Conservation (phyloP, 768 basidiomycete genomes). For the Russula virescens region DNA sequence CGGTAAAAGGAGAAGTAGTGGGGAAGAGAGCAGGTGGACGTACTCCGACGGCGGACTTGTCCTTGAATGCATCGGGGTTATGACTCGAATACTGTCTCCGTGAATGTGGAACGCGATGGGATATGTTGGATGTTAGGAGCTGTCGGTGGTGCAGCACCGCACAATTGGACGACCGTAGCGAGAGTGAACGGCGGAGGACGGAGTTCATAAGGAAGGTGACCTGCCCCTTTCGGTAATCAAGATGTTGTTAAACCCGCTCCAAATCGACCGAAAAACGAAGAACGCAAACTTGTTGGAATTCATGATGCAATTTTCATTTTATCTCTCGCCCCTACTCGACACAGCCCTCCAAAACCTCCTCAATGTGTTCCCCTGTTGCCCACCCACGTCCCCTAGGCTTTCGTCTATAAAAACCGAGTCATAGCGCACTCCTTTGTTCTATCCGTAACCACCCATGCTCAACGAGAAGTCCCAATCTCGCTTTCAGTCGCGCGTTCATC, state of each 20-base stretch:
- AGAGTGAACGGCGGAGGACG: constrained; percentile 11
- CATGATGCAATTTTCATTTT: background rate
- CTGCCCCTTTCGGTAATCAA: constrained; percentile 5
- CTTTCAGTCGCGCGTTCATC: constrained; percentile 3
- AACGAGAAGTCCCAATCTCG: constrained; percentile 11
- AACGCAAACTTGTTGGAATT: too few relatives aligned
- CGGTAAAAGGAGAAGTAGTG: too few relatives aligned
- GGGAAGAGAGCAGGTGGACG: background rate
- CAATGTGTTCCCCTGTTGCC: background rate
- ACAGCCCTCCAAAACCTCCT: background rate
- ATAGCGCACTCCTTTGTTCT: background rate
- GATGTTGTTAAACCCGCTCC: too few relatives aligned
- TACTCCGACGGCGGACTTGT: constrained; percentile 23
- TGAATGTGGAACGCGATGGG: background rate
- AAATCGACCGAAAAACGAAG: too few relatives aligned
- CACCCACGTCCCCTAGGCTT: too few relatives aligned
- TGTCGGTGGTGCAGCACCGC: background rate
- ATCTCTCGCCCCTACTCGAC: background rate
- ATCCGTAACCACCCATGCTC: background rate
- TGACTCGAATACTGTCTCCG: constrained; percentile 8
- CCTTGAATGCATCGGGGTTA: constrained; percentile 7
- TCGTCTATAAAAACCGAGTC: background rate
- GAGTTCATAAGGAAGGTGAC: constrained; percentile 17
- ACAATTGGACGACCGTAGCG: background rate
- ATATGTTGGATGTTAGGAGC: background rate